Conservation (phyloP, 768 basidiomycete species). For the Pleurotus citrinopileatus region DNA sequence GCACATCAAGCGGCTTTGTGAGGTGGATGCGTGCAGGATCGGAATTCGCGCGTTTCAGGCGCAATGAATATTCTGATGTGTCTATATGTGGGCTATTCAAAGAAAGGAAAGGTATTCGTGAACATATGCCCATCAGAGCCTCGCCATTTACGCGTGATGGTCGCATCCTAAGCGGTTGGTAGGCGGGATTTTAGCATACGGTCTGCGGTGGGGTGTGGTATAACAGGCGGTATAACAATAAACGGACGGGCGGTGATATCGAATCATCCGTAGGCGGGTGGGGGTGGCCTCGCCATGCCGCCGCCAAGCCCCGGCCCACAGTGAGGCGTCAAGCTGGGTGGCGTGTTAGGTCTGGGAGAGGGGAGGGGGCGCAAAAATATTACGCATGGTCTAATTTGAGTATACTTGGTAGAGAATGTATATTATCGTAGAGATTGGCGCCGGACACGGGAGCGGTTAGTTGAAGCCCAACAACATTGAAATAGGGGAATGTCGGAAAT, state of each 20-base stretch:
- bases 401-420: too few species aligned
- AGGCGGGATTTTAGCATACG: constrained; percentile 4
- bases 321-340: constrained; percentile 3
- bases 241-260: constrained; percentile 3
- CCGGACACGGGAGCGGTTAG: too few species aligned
- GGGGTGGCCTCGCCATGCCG: background rate
- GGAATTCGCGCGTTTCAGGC: background rate
- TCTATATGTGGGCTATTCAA: background rate
- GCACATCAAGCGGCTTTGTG: constrained; percentile 1
- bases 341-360: too few species aligned
- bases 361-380: background rate
- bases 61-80: too few species aligned
- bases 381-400: too few species aligned
- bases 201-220: background rate
- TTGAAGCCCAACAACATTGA: too few species aligned
- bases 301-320: background rate
- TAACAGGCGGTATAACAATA: background rate
- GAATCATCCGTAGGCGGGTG: constrained; percentile 7
- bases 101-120: background rate
- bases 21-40: constrained; percentile 6
- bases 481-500: background rate
- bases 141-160: background rate
- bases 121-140: background rate
- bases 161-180: constrained; percentile 10
- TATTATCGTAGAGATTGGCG: too few species aligned